phyloP scores from a whole-genome alignment of 2,329 filamentous ascomycete genomes.

The Neofusicoccum parvum region DNA sequence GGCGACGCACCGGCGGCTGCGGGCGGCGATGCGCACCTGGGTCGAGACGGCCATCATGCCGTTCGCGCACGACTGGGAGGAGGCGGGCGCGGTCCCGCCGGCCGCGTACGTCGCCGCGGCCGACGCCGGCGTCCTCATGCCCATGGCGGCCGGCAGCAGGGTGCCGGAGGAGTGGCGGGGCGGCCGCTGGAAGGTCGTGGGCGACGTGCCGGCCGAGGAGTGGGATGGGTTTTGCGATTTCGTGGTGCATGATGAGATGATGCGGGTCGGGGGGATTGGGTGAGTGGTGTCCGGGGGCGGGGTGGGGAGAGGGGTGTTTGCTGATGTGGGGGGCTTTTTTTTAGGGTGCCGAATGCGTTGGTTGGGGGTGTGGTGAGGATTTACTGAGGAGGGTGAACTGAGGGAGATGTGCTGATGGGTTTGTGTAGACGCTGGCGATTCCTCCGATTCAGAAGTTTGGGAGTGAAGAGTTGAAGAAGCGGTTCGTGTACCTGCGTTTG shows the following conservation, averaged over 20 bases:
- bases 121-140: conserved; percentile 33
- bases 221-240: conserved; percentile 44
- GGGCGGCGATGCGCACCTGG: conserved; percentile 34
- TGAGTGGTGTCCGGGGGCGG: conserved; percentile 24
- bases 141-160: conserved; percentile 34
- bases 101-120: conserved; percentile 33
- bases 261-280: conserved; percentile 32
- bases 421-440: conserved; percentile 49
- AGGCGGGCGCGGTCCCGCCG: conserved; percentile 30
- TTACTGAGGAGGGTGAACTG: fast-evolving
- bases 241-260: conserved; percentile 38
- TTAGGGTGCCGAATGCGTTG: not conserved
- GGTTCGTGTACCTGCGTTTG: too few relatives aligned
- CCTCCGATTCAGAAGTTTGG: conserved; percentile 32
- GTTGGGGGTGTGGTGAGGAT: not conserved
- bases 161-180: conserved; percentile 30
- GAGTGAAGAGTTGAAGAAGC: conserved; percentile 23
- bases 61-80: conserved; percentile 33
- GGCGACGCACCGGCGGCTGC: conserved; percentile 32
- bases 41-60: conserved; percentile 34
- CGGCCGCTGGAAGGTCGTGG: not conserved
- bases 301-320: too few relatives aligned
- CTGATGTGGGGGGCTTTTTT: conserved; percentile 26
- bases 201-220: conserved; percentile 25
- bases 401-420: not conserved